These are phyloP conservation scores for Psilocybe sp. DNA, from an alignment of 768 basidiomycete genomes.

Conservation along the genomic window DNA sequence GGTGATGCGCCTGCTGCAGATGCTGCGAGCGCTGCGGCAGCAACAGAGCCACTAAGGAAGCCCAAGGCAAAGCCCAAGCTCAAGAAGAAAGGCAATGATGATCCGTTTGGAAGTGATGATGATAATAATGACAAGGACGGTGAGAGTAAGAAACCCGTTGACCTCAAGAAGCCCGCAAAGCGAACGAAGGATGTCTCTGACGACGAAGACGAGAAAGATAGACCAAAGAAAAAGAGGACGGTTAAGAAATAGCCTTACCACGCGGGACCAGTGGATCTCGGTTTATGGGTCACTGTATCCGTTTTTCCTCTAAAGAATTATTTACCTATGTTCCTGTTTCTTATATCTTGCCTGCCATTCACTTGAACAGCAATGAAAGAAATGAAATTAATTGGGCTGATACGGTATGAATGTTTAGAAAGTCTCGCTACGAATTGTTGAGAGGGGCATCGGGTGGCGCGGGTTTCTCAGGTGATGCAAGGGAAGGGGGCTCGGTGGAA, in stretches of 20 bases:
- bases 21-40: neutral
- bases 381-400: too few species aligned
- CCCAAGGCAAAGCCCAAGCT: conserved; percentile 39
- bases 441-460: too few species aligned
- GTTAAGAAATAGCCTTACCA: neutral
- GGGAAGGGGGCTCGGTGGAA: too few species aligned
- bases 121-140: conserved; percentile 20
- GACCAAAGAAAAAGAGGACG: conserved; percentile 5
- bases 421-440: too few species aligned
- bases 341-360: too few species aligned
- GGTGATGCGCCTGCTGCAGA: conserved; percentile 5
- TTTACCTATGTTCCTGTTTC: too few species aligned
- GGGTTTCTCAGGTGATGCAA: too few species aligned
- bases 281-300: too few species aligned
- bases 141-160: conserved; percentile 17
- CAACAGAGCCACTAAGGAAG: conserved; percentile 16
- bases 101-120: conserved; percentile 60
- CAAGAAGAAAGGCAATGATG: conserved; percentile 36
- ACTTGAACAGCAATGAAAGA: too few species aligned
- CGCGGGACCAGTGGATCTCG: too few species aligned
- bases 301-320: too few species aligned
- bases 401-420: too few species aligned
- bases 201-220: conserved; percentile 16
- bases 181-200: neutral
- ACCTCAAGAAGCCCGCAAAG: conserved; percentile 17